A percentile compares a stretch with the other conserved stretches of the same genome.
Evolutionary conservation across 345 rosid species (phyloP).

Genomic region (Eucalyptus paniculata): DNA sequence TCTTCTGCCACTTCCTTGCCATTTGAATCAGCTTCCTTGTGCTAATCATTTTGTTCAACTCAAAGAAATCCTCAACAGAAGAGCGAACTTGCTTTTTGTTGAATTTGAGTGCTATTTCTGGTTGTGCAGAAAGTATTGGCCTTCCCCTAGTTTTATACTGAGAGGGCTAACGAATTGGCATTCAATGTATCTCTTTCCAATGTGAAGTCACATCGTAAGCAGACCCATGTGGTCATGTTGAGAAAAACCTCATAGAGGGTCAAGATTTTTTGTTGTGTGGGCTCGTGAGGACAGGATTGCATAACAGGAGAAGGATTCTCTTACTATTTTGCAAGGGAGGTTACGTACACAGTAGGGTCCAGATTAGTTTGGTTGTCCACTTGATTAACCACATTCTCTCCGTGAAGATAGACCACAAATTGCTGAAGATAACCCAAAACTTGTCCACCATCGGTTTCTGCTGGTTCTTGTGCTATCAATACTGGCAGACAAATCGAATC

Average conservation of each 20-base stretch:
- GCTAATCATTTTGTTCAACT: background rate
- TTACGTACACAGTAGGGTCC: background rate
- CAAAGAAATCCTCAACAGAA: background rate
- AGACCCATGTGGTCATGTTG: background rate
- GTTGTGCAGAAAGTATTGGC: background rate
- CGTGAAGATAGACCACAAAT: background rate
- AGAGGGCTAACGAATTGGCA: background rate
- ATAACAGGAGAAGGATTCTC: background rate
- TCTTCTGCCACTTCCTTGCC: slow-evolving; percentile 4
- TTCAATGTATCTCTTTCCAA: background rate
- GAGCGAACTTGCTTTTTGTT: background rate
- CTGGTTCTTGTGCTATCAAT: background rate
- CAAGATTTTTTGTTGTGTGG: background rate
- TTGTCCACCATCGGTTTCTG: background rate
- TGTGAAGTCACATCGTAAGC: background rate
- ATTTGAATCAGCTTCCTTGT: background rate
- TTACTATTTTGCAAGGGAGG: background rate
- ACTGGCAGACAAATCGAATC: background rate
- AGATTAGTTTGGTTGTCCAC: background rate
- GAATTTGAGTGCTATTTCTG: background rate
- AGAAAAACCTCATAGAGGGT: background rate
- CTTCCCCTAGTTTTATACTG: background rate
- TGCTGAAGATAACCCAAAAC: background rate
- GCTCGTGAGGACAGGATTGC: background rate
- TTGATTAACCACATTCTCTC: background rate